These are phyloP conservation scores for Chrysoporthe puriensis DNA, from an alignment of 2,329 filamentous ascomycete species.

Conservation along the genomic window DNA sequence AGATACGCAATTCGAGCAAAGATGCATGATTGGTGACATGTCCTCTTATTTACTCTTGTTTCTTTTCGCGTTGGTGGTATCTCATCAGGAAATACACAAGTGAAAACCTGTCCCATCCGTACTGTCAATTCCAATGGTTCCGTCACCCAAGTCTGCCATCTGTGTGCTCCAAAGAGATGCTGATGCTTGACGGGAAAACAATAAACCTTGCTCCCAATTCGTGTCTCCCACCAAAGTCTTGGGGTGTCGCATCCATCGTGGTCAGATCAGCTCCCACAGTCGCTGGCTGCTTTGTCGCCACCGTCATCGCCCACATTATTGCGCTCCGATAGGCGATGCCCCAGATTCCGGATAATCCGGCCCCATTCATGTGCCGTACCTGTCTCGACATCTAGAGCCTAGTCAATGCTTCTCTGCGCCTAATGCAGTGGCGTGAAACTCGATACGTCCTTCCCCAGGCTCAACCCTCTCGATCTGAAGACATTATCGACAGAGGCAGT, in stretches of 20 bases:
- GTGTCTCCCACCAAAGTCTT: background rate
- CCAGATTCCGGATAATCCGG: background rate
- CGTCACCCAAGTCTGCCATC: background rate
- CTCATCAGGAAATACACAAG: constrained; percentile 11
- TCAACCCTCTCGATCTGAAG: background rate
- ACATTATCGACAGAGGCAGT: background rate
- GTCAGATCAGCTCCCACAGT: background rate
- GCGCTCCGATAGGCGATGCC: background rate
- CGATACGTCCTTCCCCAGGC: background rate
- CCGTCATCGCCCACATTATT: background rate
- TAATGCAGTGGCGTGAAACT: background rate
- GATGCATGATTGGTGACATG: background rate
- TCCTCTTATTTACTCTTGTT: background rate
- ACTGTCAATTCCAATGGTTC: background rate
- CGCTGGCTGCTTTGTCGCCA: background rate
- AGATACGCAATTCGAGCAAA: background rate
- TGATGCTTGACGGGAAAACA: background rate
- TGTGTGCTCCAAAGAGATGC: constrained; percentile 1
- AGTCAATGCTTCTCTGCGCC: background rate
- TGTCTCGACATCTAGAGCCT: background rate
- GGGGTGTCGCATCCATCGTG: constrained; percentile 1
- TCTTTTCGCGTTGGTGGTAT: constrained; percentile 3
- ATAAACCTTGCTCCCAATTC: background rate
- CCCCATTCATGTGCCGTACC: background rate
- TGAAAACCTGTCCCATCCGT: background rate